Evolutionary conservation across 1,284 basidiomycete species (phyloP).

Genomic region (Cutaneotrichosporon cavernicola): DNA sequence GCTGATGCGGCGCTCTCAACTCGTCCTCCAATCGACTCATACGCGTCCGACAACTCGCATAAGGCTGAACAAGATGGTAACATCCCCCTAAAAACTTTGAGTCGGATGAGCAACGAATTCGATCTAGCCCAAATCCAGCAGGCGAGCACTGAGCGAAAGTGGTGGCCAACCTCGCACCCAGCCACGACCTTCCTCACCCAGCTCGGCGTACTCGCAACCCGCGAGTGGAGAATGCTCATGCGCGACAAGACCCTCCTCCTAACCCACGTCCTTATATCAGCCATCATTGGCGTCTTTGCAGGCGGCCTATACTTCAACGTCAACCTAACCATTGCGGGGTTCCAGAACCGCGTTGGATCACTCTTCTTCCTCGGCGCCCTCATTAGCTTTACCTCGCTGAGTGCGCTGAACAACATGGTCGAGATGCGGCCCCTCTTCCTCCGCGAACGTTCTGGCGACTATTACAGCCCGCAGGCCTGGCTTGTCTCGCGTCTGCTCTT

Average conservation of each 20-base stretch:
- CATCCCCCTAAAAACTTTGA: slow-evolving; percentile 1
- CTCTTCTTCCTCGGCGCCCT: slow-evolving; percentile 85
- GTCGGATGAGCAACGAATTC: slow-evolving; percentile 14
- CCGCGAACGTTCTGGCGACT: slow-evolving; percentile 74
- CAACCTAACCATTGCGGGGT: slow-evolving; percentile 75
- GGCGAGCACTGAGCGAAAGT: background rate
- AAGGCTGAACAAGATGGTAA: background rate
- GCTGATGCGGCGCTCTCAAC: slow-evolving; percentile 12
- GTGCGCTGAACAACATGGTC: slow-evolving; percentile 80
- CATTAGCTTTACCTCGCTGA: slow-evolving; percentile 81
- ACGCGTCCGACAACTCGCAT: background rate
- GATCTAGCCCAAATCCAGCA: slow-evolving; percentile 22
- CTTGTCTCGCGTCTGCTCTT: slow-evolving; percentile 96
- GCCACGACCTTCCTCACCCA: slow-evolving; percentile 78
- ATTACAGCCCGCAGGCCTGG: slow-evolving; percentile 63
- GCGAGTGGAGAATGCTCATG: slow-evolving; percentile 78
- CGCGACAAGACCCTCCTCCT: slow-evolving; percentile 77
- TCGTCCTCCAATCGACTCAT: slow-evolving; percentile 1
- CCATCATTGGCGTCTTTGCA: slow-evolving; percentile 71
- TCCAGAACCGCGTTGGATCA: slow-evolving; percentile 84
- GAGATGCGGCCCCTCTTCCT: slow-evolving; percentile 78
- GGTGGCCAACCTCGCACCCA: slow-evolving; percentile 26
- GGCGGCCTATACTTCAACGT: slow-evolving; percentile 83
- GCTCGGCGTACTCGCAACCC: slow-evolving; percentile 68
- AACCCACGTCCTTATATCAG: slow-evolving; percentile 68